These are phyloP conservation scores for Chromosphaera perkinsii DNA, from an alignment of 208 protist genomes.

Conservation along the genomic window DNA sequence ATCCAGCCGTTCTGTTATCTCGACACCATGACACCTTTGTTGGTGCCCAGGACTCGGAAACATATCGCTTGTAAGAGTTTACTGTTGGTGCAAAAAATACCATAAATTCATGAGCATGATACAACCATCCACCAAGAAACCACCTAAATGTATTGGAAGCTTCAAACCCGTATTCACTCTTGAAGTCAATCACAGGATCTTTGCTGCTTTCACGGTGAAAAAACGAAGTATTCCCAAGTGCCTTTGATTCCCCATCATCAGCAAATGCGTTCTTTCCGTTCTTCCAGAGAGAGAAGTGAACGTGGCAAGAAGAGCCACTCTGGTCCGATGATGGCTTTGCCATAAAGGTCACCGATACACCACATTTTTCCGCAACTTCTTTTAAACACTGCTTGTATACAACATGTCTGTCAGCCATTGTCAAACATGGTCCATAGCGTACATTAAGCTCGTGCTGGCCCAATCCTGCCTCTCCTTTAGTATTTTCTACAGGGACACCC, in stretches of 20 bases:
- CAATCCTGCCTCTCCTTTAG: conserved; percentile 18
- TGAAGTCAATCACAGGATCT: no score
- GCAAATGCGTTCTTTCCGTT: no score
- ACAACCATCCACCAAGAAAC: conserved; percentile 4
- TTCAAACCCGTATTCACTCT: neutral
- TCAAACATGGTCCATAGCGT: neutral
- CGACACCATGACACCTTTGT: conserved; percentile 6
- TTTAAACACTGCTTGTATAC: conserved; percentile 29
- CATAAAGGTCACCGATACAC: conserved; percentile 22
- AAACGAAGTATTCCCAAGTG: no score
- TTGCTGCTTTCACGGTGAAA: no score
- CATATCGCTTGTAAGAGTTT: conserved; percentile 16
- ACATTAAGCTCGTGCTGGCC: conserved; percentile 27
- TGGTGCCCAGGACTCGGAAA: conserved; percentile 8
- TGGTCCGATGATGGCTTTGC: conserved; percentile 17
- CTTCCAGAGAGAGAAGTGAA: conserved; percentile 15
- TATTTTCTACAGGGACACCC: conserved; percentile 20
- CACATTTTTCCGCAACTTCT: conserved; percentile 8
- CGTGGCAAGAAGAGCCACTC: conserved; percentile 11
- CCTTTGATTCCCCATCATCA: no score
- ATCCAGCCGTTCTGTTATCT: conserved; percentile 19
- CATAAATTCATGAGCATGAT: conserved; percentile 6
- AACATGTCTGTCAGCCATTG: conserved; percentile 5
- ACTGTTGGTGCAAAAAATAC: conserved; percentile 9
- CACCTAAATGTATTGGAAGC: neutral